A percentile compares a stretch with the other conserved stretches of the same genome.
phyloP scores from a whole-genome alignment of 2,329 filamentous ascomycete genomes.

The Penicillium sp. region DNA sequence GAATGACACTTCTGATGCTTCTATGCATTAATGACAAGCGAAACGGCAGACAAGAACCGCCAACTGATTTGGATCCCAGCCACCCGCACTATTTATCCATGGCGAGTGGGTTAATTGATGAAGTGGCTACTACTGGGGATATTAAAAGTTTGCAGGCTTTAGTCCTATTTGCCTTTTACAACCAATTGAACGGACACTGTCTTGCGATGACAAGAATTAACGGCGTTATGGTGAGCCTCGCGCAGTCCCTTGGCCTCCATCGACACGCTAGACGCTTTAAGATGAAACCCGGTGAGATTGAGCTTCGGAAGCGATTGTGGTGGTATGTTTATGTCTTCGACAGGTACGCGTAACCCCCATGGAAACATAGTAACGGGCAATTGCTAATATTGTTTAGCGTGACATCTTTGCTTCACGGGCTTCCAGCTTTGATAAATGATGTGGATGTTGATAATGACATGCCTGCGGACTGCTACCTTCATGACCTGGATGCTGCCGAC shows the following conservation, averaged over 20 bases:
- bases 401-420: constrained; percentile 5
- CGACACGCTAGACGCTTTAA: constrained; percentile 14
- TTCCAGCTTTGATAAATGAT: constrained; percentile 12
- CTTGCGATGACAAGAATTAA: constrained; percentile 8
- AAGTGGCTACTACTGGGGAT: constrained; percentile 1
- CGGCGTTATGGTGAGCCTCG: constrained; percentile 8
- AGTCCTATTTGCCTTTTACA: constrained; percentile 7
- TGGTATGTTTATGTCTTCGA: constrained; percentile 12
- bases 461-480: constrained; percentile 8
- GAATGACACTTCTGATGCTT: constrained; percentile 1
- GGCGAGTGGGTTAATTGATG: constrained; percentile 1
- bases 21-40: constrained; percentile 1
- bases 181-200: constrained; percentile 9
- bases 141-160: constrained; percentile 10
- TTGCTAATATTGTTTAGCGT: neutral
- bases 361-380: neutral
- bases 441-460: constrained; percentile 13
- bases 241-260: constrained; percentile 14
- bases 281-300: constrained; percentile 7
- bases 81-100: neutral
- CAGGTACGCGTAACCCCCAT: neutral
- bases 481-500: constrained; percentile 5
- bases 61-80: neutral
- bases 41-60: neutral
- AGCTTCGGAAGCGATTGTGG: constrained; percentile 12